Base-by-base conservation (phyloP, 257 asterid genomes). In the Schizonepeta tenuifolia region DNA sequence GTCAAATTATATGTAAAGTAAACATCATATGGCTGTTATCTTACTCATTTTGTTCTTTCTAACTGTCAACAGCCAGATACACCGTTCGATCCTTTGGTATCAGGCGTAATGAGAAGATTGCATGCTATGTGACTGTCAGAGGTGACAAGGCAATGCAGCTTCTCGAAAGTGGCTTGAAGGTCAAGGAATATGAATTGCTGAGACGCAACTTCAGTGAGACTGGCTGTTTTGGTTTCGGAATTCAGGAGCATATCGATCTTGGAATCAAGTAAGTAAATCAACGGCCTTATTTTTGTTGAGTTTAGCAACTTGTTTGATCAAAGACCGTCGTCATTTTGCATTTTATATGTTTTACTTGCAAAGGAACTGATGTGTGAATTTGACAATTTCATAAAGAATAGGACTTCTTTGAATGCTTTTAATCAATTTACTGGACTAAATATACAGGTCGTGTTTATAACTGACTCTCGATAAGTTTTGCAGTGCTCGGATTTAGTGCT, bases 91-190 rank as follows among this genome's bases (percentile, higher is more conserved):
- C 88, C 26, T 84, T 84, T 0, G 88, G 86, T 18, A 81, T 84
- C 71, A 77, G 86, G 69, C 86, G 86, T 67, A 84, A 84, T 56
- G 86, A 84, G 72, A 84, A 84, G 83, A 84, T 81, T 43, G 88
- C 88, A 0, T 84, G 88, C 78, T 72, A 84, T 57, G 88, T 84
- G 58, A 84, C 86, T 0, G 88, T 84, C 56, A 81, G 88, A 54
- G 88, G 88, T 63, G 88, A 84, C 5, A 81, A 84, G 77, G 88
- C 88, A 63, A 84, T 81, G 88, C 88, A 84, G 71, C 88, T 84
- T 67, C 84, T 84, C 8, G 88, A 84, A 84, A 83, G 88, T 74
- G 88, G 88, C 11, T 74, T 84, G 79, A 84, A 84, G 78, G 88
- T 84, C 24, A 84, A 84, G 81, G 88, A 84, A 7, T 84, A 84